Percentiles rank a stretch among this genome's conserved stretches.
Evolutionary conservation across 2,329 filamentous ascomycete species (phyloP).

Genomic region (Sporothrix inflata): DNA sequence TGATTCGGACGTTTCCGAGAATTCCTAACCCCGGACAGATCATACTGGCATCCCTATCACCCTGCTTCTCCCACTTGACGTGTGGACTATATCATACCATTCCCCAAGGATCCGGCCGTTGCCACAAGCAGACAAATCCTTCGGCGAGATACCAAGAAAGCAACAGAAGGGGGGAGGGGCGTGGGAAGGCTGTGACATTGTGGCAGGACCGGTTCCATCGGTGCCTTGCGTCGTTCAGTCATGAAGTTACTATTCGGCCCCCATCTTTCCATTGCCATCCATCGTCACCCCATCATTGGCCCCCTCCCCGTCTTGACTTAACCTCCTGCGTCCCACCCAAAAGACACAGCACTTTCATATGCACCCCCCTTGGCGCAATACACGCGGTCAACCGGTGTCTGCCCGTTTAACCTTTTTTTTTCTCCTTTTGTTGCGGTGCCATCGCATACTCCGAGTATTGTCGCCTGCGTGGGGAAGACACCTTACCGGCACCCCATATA

Average conservation of each 20-base stretch:
- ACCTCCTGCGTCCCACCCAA: not conserved
- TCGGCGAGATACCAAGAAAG: constrained; percentile 9
- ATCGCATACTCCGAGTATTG: not conserved
- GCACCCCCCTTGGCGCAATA: not conserved
- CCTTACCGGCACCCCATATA: not conserved
- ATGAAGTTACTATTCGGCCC: not conserved
- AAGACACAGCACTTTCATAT: not conserved
- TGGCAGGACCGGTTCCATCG: not conserved
- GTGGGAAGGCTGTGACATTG: not conserved
- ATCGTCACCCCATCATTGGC: not conserved
- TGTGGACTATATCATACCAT: not conserved
- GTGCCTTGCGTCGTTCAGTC: constrained; percentile 12
- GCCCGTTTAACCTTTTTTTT: no score
- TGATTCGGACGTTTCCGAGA: not conserved
- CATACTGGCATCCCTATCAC: not conserved
- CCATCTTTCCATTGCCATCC: not conserved
- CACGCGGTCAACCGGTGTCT: not conserved
- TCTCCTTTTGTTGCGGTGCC: not conserved
- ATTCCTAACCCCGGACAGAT: not conserved
- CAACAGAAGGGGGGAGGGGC: not conserved
- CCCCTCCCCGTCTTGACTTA: not conserved
- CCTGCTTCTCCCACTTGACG: no score
- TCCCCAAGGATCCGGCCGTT: not conserved
- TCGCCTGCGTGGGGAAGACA: not conserved
- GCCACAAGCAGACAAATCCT: not conserved